These are phyloP conservation scores for Saccharomyces kudriavzevii DNA, from an alignment of 805 yeast genomes.

Conservation along the genomic window DNA sequence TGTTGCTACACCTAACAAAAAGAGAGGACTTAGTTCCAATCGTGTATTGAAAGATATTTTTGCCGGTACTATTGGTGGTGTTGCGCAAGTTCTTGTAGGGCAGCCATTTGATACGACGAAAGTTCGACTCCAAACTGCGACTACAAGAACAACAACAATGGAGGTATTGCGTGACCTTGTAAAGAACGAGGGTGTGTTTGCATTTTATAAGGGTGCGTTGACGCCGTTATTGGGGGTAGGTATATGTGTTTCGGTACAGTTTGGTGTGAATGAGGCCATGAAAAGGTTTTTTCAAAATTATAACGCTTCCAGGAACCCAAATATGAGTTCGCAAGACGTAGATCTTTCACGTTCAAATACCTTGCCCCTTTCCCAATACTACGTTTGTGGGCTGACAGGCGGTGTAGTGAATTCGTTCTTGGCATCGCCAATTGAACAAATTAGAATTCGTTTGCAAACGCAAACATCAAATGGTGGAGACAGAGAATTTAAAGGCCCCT, in stretches of 20 bases:
- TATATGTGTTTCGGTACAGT: slow-evolving; percentile 93
- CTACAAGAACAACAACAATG: slow-evolving; percentile 59
- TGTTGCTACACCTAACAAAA: not conserved
- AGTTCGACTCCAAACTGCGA: slow-evolving; percentile 83
- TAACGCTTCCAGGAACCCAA: slow-evolving; percentile 25
- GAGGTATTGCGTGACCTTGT: slow-evolving; percentile 70
- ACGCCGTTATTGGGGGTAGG: slow-evolving; percentile 96
- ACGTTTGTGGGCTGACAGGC: slow-evolving; percentile 80
- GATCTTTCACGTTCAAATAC: slow-evolving; percentile 8
- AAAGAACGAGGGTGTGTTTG: slow-evolving; percentile 72
- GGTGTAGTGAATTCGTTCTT: slow-evolving; percentile 84
- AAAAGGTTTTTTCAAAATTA: slow-evolving; percentile 58
- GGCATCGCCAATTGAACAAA: slow-evolving; percentile 91
- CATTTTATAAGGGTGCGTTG: slow-evolving; percentile 87
- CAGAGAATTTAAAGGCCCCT: slow-evolving; percentile 51
- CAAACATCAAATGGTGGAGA: slow-evolving; percentile 41
- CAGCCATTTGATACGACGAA: slow-evolving; percentile 96
- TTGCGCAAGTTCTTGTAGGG: slow-evolving; percentile 90
- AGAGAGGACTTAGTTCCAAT: not conserved
- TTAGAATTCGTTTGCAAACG: slow-evolving; percentile 89
- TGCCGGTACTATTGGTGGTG: slow-evolving; percentile 93
- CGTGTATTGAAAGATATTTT: slow-evolving; percentile 55
- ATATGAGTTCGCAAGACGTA: not conserved
- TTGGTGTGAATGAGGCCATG: slow-evolving; percentile 91
- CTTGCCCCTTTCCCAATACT: slow-evolving; percentile 58